A percentile compares a stretch with the other conserved stretches of the same genome.
These are phyloP conservation scores for Trametes elegans DNA, from an alignment of 768 basidiomycete species.

Conservation along the genomic window DNA sequence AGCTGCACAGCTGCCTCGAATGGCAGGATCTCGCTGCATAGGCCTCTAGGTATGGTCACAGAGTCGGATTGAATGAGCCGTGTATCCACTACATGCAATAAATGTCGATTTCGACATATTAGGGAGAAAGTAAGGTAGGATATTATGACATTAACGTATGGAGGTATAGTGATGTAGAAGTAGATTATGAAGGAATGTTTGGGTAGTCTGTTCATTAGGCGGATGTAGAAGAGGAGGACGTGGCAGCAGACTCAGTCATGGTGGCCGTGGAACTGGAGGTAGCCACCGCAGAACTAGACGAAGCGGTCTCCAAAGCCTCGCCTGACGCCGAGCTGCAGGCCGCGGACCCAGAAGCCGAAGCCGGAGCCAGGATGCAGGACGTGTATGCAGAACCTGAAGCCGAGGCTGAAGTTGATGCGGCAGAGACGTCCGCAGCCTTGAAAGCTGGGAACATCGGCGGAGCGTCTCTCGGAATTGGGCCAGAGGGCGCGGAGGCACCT, in stretches of 20 bases:
- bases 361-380: background rate
- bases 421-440: slow-evolving; percentile 4
- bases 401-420: background rate
- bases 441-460: slow-evolving; percentile 8
- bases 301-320: too few relatives aligned
- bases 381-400: background rate
- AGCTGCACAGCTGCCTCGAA: background rate
- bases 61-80: background rate
- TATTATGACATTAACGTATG: background rate
- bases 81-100: too few relatives aligned
- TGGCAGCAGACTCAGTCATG: background rate
- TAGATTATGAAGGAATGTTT: background rate
- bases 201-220: background rate
- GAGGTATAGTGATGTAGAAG: background rate
- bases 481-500: background rate
- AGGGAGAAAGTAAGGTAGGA: background rate
- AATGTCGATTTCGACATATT: background rate
- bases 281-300: too few relatives aligned
- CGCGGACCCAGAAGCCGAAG: background rate
- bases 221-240: background rate
- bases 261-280: background rate
- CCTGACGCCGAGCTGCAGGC: too few relatives aligned
- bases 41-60: too few relatives aligned
- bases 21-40: too few relatives aligned
- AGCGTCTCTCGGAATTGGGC: background rate